Evolutionary conservation across 1,284 basidiomycete species (phyloP).

Genomic region (Cryptococcus sp.): DNA sequence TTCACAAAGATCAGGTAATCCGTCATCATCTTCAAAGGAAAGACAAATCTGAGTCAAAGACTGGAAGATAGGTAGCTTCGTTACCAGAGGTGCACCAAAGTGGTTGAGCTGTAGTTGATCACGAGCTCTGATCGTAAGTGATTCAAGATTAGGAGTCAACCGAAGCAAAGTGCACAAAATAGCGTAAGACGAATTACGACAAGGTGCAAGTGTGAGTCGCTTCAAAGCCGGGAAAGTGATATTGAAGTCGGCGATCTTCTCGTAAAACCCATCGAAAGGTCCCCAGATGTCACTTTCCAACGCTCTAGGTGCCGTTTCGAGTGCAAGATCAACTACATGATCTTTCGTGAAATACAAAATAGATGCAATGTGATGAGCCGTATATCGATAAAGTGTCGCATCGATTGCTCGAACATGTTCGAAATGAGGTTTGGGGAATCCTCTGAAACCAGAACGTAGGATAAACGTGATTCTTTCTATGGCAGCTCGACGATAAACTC

Average conservation of each 20-base stretch:
- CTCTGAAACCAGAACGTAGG: background rate
- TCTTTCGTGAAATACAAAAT: background rate
- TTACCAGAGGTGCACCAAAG: background rate
- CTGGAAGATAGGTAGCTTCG: background rate
- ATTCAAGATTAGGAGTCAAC: background rate
- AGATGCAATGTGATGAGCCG: background rate
- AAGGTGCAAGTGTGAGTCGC: background rate
- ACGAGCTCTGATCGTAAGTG: background rate
- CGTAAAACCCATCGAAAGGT: background rate
- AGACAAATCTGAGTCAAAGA: background rate
- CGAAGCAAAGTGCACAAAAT: background rate
- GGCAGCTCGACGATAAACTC: background rate
- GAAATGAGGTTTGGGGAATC: background rate
- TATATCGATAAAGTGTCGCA: background rate
- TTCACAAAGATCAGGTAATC: background rate
- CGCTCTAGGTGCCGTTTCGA: background rate
- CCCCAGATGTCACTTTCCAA: background rate
- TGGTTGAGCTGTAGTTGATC: background rate
- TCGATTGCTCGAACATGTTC: background rate
- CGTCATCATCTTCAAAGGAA: slow-evolving; percentile 1
- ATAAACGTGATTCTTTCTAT: background rate
- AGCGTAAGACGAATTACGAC: background rate
- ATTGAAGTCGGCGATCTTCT: background rate
- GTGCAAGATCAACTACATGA: background rate
- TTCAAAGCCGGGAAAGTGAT: background rate